Evolutionary conservation across 345 rosid species (phyloP), one percentile per base, ranked within the genome.

Genomic region (Linum tenue): DNA sequence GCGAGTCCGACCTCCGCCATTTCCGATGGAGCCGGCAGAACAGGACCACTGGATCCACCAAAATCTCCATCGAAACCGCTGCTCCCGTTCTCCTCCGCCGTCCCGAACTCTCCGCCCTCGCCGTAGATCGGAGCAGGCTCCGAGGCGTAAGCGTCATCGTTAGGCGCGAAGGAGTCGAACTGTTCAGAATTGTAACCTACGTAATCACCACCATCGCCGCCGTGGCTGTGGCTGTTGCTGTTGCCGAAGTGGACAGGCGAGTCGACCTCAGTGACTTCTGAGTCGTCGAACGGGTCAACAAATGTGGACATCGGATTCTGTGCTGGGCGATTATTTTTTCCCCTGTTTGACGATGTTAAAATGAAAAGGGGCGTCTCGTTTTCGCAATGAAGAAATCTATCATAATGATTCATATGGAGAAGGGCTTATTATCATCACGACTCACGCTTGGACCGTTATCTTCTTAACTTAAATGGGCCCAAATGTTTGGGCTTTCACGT

Each of bases 1-100:
- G 88, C 84, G 42, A 73, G 37, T 31, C 90, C 91, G 61, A 84
- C 90, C 72, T 84, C 91, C 57, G 17, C 79, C 87, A 84, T 82
- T 38, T 85, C 90, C 12, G 72, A 39, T 3, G 84, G 84, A 11
- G 85, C 81, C 40, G 86, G 91, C 66, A 81, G 71, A 64, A 81
- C 66, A 16, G 91, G 85, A 51, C 84, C 90, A 63, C 79, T 83
- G 17, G 78, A 75, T 62, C 66, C 86, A 6, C 76, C 82, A 62
- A 71, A 74, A 16, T 70, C 78, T 62, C 73, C 80, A 40, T 64
- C 80, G 38, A 73, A 70, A 43, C 50, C 50, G 1, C 42, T 82
- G 31, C 40, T 70, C 0, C 77, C 84, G 70, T 83, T 78, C 35
- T 51, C 69, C 41, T 68, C 66, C 17, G 64, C 7, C 12, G 73